These are phyloP conservation scores for Penstemon eatonii DNA, from an alignment of 257 asterid genomes.

Conservation along the genomic window DNA sequence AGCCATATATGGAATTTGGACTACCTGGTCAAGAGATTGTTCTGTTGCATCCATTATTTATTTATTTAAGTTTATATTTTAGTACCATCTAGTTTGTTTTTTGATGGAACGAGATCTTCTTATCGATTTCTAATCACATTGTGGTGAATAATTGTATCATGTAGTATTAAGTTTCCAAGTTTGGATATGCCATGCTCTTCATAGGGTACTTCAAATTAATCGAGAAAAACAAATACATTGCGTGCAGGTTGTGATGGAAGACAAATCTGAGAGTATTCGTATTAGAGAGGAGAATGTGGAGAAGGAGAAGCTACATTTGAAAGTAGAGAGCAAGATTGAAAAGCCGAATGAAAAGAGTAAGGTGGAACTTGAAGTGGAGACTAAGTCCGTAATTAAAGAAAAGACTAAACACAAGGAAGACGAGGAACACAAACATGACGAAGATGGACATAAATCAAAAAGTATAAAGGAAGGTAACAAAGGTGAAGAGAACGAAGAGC, in stretches of 20 bases:
- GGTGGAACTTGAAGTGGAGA: conserved; percentile 42
- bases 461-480: conserved; percentile 18
- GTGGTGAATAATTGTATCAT: not conserved
- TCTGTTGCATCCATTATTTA: not conserved
- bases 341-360: conserved; percentile 42
- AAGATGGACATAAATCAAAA: conserved; percentile 19
- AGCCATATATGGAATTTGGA: not conserved
- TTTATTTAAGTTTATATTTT: not conserved
- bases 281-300: conserved; percentile 37
- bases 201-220: conserved; percentile 28
- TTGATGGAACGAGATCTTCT: not conserved
- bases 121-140: not conserved
- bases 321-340: conserved; percentile 42
- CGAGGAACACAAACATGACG: conserved; percentile 27
- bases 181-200: conserved; percentile 10
- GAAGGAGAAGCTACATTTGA: conserved; percentile 51
- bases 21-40: not conserved
- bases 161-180: conserved; percentile 2
- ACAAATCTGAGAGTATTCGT: conserved; percentile 26
- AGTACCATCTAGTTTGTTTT: not conserved
- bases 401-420: conserved; percentile 27
- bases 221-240: conserved; percentile 3
- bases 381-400: conserved; percentile 42
- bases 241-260: conserved; percentile 37
- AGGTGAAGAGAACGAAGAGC: conserved; percentile 20